Base-by-base conservation (phyloP, 306 rosid species). In the Pyrus pyrifolia region DNA sequence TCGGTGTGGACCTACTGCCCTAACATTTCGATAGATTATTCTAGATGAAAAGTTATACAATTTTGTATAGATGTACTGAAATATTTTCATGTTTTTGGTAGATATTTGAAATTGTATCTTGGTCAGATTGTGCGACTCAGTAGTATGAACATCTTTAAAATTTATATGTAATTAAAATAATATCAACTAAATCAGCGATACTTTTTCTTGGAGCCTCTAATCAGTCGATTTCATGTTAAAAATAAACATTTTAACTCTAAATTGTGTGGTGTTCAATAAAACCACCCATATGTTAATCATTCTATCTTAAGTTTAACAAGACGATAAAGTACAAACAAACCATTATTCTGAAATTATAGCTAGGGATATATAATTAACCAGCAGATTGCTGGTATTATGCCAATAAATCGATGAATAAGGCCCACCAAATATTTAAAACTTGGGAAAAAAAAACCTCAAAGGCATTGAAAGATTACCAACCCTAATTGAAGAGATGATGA, bases 271-370 rank as follows among this genome's bases (percentile, higher is more conserved):
- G 55, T 51, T 51, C 55, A 51, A 15, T 51, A 51, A 51, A 51
- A 51, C 19, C 21, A 51, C 55, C 55, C 55, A 51, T 35, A 35
- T n/a, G 66, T 75, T 77, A 84, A 84, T 91, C 79, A 85, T 87
- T 81, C 46, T 71, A 59, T 66, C 67, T 19, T 29, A 70, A 68
- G 87, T 84, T 79, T 76, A 83, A 65, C 76, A 78, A 63, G 67
- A 52, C 69, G 71, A 58, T 76, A 70, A 86, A 85, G 88, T 81
- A 83, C 88, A 80, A 85, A 82, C 77, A 72, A 18, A 71, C 81
- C 73, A 87, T 85, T 83, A 86, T 89, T 82, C 85, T 78, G 73
- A 68, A 80, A 89, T 85, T 79, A 85, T 87, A 84, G 76, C 19
- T 33, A 71, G 72, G 29, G 33, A 81, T 67, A 81, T 72, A 23